Conservation (phyloP, 2,329 filamentous ascomycete species). For the Aspergillus transmontanensis region DNA sequence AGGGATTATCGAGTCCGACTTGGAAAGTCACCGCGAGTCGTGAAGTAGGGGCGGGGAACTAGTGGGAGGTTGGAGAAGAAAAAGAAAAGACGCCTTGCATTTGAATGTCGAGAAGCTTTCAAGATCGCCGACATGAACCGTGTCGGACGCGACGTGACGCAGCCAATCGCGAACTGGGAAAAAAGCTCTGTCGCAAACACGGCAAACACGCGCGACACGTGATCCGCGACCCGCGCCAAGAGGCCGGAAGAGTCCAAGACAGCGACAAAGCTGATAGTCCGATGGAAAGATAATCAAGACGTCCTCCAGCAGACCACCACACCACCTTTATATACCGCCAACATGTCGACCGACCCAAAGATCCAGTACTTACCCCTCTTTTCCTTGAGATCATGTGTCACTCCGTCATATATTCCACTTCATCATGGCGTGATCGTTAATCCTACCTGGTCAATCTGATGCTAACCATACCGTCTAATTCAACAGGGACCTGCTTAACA, state of each 20-base stretch:
- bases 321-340: conserved; percentile 29
- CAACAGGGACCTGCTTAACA: conserved; percentile 79
- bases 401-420: conserved; percentile 24
- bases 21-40: conserved; percentile 18
- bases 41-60: conserved; percentile 15
- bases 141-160: conserved; percentile 44
- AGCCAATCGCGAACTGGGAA: conserved; percentile 37
- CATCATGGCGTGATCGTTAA: not conserved
- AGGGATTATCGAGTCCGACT: conserved; percentile 5
- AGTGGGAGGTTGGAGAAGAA: conserved; percentile 23
- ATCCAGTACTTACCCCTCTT: conserved; percentile 60
- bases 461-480: conserved; percentile 32
- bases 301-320: conserved; percentile 1
- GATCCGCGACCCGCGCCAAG: conserved; percentile 21
- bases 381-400: conserved; percentile 15
- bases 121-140: conserved; percentile 34
- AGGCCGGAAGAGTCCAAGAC: not conserved
- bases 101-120: conserved; percentile 29
- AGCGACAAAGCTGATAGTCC: not conserved
- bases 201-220: conserved; percentile 32
- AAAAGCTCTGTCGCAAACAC: conserved; percentile 25
- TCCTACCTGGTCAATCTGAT: conserved; percentile 9
- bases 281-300: not conserved
- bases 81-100: conserved; percentile 34
- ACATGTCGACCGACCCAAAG: conserved; percentile 67